Conservation (phyloP, 2,329 filamentous ascomycete species). For the Colletotrichum spaethianum region DNA sequence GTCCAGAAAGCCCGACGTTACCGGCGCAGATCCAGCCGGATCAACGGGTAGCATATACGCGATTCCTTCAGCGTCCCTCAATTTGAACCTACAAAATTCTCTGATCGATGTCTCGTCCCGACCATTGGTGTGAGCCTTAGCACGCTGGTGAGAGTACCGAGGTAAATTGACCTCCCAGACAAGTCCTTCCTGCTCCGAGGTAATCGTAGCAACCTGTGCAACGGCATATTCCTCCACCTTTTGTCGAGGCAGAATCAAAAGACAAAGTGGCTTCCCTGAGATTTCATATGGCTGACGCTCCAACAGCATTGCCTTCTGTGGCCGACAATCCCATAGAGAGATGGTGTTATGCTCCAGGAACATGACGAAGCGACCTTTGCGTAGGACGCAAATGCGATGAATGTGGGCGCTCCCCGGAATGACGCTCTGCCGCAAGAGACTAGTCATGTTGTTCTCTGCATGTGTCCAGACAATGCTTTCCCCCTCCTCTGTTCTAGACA, state of each 20-base stretch:
- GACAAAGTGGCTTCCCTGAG: conserved; percentile 81
- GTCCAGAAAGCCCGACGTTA: conserved; percentile 85
- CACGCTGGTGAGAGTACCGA: conserved; percentile 51
- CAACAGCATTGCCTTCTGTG: conserved; percentile 70
- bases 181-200: conserved; percentile 81
- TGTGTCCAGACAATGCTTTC: conserved; percentile 90
- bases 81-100: conserved; percentile 80
- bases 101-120: conserved; percentile 60
- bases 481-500: conserved; percentile 84
- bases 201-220: conserved; percentile 86
- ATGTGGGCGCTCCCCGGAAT: conserved; percentile 80
- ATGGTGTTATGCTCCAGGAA: conserved; percentile 81
- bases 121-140: conserved; percentile 49
- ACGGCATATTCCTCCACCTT: conserved; percentile 69
- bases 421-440: conserved; percentile 76
- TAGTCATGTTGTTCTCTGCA: conserved; percentile 63
- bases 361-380: conserved; percentile 84
- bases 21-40: conserved; percentile 81
- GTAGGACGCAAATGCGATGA: conserved; percentile 83
- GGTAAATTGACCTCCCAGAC: conserved; percentile 85
- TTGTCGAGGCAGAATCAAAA: conserved; percentile 79
- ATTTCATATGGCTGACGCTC: conserved; percentile 71
- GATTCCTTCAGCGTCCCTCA: conserved; percentile 72
- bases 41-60: conserved; percentile 85
- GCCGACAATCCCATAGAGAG: conserved; percentile 84